Conservation (phyloP, 441 rosid species). For the Euphorbia schlechtendalii region DNA sequence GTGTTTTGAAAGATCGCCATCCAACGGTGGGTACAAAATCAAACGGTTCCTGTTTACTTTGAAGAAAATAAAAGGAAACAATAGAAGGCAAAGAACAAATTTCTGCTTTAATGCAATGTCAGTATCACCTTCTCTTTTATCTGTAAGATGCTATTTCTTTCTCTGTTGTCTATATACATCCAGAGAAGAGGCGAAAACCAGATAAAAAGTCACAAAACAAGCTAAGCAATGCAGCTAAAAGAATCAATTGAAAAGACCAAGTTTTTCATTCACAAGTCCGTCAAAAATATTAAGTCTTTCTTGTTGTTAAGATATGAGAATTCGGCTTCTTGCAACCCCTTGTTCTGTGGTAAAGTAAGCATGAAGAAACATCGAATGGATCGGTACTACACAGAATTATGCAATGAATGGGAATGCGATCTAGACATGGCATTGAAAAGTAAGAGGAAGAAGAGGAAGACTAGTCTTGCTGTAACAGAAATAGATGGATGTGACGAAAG, state of each 20-base stretch:
- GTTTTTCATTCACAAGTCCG: conserved; percentile 44
- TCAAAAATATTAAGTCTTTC: conserved; percentile 46
- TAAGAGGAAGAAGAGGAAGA: conserved; percentile 24
- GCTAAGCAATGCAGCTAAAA: conserved; percentile 43
- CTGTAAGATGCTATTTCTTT: conserved; percentile 20
- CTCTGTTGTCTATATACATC: conserved; percentile 22
- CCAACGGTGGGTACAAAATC: not conserved
- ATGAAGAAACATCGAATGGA: conserved; percentile 27
- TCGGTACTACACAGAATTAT: conserved; percentile 31
- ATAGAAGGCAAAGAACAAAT: conserved; percentile 12
- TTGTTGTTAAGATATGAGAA: conserved; percentile 41
- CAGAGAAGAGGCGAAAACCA: conserved; percentile 5
- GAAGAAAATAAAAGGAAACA: not conserved
- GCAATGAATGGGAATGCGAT: conserved; percentile 41
- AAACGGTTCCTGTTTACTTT: not conserved
- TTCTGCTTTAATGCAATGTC: conserved; percentile 18
- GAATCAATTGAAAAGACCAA: conserved; percentile 55
- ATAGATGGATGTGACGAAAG: conserved; percentile 18
- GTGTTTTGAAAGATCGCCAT: not conserved
- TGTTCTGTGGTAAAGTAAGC: conserved; percentile 39
- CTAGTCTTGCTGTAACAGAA: conserved; percentile 10
- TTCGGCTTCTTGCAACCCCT: conserved; percentile 44
- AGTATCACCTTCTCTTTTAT: conserved; percentile 18
- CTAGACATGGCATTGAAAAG: conserved; percentile 26
- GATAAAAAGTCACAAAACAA: not conserved